phyloP scores from a whole-genome alignment of 768 basidiomycete species.

The Auriscalpium vulgare region DNA sequence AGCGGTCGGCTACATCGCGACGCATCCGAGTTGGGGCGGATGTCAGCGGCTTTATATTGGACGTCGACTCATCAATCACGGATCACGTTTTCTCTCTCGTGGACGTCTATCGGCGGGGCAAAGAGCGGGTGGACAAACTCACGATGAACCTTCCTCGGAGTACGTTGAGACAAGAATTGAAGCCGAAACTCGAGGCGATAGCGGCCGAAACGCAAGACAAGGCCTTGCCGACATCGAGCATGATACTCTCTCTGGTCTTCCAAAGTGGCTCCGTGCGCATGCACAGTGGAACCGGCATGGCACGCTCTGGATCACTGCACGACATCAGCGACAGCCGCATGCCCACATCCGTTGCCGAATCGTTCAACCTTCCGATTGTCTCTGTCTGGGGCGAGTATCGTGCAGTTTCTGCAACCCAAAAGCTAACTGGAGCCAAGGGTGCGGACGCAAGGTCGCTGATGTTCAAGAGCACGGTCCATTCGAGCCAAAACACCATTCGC shows the following conservation, averaged over 20 bases:
- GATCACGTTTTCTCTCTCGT: slow-evolving; percentile 74
- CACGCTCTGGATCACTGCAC: slow-evolving; percentile 17
- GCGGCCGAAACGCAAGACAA: slow-evolving; percentile 21
- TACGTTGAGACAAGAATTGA: slow-evolving; percentile 14
- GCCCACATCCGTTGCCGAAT: slow-evolving; percentile 47
- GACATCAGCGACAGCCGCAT: slow-evolving; percentile 48
- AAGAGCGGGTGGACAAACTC: slow-evolving; percentile 65
- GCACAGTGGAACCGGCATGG: slow-evolving; percentile 40
- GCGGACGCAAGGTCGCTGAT: slow-evolving; percentile 54
- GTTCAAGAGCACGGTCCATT: slow-evolving; percentile 84
- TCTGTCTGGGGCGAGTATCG: slow-evolving; percentile 82
- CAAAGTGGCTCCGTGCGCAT: slow-evolving; percentile 79
- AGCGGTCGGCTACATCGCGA: slow-evolving; percentile 38
- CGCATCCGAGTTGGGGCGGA: slow-evolving; percentile 56
- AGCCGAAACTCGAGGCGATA: background rate
- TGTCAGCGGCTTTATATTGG: slow-evolving; percentile 80
- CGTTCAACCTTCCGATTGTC: slow-evolving; percentile 66
- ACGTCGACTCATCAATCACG: slow-evolving; percentile 75
- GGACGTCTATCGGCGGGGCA: slow-evolving; percentile 79
- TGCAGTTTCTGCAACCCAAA: slow-evolving; percentile 40
- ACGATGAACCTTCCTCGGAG: slow-evolving; percentile 46
- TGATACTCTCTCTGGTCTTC: slow-evolving; percentile 67
- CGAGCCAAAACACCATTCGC: slow-evolving; percentile 76
- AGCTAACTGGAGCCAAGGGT: slow-evolving; percentile 21
- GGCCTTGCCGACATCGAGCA: slow-evolving; percentile 45